Percentiles rank a stretch among this genome's conserved stretches.
Evolutionary conservation across 75 land plant genomes (phyloP).

Genomic region (Pseudotsuga menziesii): DNA sequence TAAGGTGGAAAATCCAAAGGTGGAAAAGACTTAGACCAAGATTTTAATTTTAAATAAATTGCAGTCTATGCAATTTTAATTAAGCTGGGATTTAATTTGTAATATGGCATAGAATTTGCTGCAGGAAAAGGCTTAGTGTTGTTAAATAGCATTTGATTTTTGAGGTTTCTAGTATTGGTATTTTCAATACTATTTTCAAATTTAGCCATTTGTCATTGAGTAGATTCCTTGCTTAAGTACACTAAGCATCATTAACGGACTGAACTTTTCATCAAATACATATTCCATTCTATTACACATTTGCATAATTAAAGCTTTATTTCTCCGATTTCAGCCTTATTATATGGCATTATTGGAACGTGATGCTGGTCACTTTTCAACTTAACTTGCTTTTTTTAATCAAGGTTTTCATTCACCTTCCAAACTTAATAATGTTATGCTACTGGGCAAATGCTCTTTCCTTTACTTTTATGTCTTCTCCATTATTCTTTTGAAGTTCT

Average conservation of each 20-base stretch:
- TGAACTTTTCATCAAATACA: constrained; percentile 7
- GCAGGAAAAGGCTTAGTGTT: neutral
- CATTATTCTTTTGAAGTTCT: no score
- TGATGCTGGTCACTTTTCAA: no score
- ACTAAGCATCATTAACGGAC: constrained; percentile 7
- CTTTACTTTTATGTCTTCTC: no score
- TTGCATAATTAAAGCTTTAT: neutral
- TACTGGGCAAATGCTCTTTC: no score
- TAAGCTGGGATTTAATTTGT: no score
- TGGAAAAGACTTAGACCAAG: no score
- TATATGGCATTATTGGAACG: constrained; percentile 5
- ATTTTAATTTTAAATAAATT: no score
- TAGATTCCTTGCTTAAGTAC: neutral
- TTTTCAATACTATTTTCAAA: constrained; percentile 4
- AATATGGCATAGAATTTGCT: constrained; percentile 2
- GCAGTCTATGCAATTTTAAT: no score
- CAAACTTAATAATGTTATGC: no score
- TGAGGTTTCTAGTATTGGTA: neutral
- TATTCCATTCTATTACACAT: neutral
- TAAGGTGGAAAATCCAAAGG: no score
- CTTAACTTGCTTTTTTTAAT: no score
- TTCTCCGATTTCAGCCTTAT: neutral
- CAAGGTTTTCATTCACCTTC: no score
- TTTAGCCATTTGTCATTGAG: neutral
- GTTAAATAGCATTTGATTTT: constrained; percentile 10